These are phyloP conservation scores for Hypoxylon sp. DNA, from an alignment of 2,329 filamentous ascomycete species.

Conservation along the genomic window DNA sequence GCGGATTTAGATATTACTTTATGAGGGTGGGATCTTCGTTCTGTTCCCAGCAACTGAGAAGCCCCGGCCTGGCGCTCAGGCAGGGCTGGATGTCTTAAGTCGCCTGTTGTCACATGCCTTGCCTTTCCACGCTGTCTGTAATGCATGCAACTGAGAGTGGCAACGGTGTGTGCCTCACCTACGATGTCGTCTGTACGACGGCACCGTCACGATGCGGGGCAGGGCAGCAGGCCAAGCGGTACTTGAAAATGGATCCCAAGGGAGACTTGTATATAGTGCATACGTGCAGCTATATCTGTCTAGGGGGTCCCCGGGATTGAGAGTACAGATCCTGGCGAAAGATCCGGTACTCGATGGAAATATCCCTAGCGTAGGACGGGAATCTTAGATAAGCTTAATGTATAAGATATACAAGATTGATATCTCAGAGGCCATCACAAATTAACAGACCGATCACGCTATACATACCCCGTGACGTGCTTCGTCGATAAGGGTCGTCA, in stretches of 20 bases:
- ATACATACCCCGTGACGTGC: conserved; percentile 19
- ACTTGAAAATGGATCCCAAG: conserved; percentile 28
- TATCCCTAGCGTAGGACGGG: conserved; percentile 1
- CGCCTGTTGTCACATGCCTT: conserved; percentile 31
- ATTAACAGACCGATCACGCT: conserved; percentile 27
- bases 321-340: not conserved
- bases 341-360: conserved; percentile 11
- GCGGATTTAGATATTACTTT: conserved; percentile 34
- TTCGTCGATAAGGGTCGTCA: conserved; percentile 25
- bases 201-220: conserved; percentile 33
- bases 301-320: not conserved
- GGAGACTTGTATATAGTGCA: not conserved
- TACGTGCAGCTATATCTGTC: not conserved
- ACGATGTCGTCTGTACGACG: not conserved
- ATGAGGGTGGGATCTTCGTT: conserved; percentile 28
- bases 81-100: conserved; percentile 14
- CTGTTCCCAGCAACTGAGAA: conserved; percentile 4
- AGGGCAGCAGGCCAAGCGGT: conserved; percentile 20
- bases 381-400: conserved; percentile 25
- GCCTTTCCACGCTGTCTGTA: conserved; percentile 20
- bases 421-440: not conserved
- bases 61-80: not conserved
- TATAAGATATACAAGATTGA: conserved; percentile 8
- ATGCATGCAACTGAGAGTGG: conserved; percentile 15
- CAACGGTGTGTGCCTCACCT: conserved; percentile 18